Percentiles rank a stretch among this genome's conserved stretches.
These are phyloP conservation scores for Gliomastix tumulicola DNA, from an alignment of 2,329 filamentous ascomycete species.

Conservation along the genomic window DNA sequence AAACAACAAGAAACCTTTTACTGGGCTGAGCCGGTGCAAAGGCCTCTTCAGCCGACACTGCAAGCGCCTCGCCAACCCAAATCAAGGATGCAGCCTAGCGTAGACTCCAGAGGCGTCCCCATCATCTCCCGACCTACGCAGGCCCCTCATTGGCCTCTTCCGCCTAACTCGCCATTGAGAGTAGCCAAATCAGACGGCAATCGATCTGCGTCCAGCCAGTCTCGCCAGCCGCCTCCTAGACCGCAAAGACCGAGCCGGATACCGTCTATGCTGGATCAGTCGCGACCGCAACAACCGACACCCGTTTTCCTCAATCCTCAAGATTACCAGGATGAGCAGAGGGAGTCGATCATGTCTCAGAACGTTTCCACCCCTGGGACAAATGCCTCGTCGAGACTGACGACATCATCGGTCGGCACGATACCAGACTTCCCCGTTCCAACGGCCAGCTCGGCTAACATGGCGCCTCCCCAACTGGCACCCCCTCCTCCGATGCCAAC, in stretches of 20 bases:
- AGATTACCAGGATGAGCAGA: constrained; percentile 23
- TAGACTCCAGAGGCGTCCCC: too few species aligned
- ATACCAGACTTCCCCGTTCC: constrained; percentile 54
- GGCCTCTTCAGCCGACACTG: too few species aligned
- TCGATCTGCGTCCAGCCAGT: constrained; percentile 41
- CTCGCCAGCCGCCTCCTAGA: constrained; percentile 44
- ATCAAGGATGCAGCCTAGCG: too few species aligned
- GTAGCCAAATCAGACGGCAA: constrained; percentile 29
- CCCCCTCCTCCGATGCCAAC: constrained; percentile 13
- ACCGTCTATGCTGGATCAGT: constrained; percentile 50
- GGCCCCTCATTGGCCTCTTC: constrained; percentile 48
- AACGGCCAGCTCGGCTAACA: background rate
- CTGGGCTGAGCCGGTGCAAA: too few species aligned
- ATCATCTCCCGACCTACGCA: constrained; percentile 44
- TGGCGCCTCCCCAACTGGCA: too few species aligned
- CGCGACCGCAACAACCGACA: constrained; percentile 47
- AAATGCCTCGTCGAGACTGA: constrained; percentile 41
- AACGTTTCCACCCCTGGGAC: too few species aligned
- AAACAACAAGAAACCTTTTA: too few species aligned
- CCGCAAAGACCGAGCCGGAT: constrained; percentile 54
- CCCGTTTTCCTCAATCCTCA: constrained; percentile 35
- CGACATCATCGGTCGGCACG: constrained; percentile 46
- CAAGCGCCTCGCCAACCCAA: constrained; percentile 2
- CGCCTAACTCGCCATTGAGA: constrained; percentile 22
- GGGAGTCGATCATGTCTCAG: too few species aligned